These are phyloP conservation scores for Nicotiana attenuata DNA, from an alignment of 257 asterid genomes.

Conservation along the genomic window DNA sequence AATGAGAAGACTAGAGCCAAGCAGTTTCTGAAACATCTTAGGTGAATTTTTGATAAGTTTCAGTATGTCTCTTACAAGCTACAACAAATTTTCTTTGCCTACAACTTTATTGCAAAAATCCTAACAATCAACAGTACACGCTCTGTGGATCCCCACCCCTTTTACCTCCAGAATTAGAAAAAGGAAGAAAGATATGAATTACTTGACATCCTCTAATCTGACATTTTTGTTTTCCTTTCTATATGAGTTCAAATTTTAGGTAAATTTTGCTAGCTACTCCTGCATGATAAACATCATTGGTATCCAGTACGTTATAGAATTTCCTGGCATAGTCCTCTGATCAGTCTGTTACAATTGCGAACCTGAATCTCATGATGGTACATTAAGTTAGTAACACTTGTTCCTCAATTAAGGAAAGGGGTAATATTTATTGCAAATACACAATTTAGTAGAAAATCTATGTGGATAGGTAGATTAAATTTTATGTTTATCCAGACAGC, in stretches of 20 bases:
- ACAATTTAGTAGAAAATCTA: not conserved
- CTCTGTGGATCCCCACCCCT: not conserved
- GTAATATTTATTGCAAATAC: not conserved
- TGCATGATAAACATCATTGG: not conserved
- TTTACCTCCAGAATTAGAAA: not conserved
- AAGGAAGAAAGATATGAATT: not conserved
- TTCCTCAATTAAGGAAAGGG: not conserved
- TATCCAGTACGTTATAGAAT: not conserved
- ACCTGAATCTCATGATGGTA: not conserved
- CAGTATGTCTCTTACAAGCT: not conserved
- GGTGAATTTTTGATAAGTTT: constrained; percentile 38
- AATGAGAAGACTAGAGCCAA: constrained; percentile 73
- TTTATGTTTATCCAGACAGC: not conserved
- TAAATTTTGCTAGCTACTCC: not conserved
- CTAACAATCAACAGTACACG: not conserved
- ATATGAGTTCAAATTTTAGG: not conserved
- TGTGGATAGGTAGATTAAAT: not conserved
- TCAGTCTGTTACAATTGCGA: not conserved
- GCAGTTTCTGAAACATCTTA: constrained; percentile 58
- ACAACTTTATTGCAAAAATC: not conserved
- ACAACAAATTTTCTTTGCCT: not conserved
- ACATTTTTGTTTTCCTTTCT: not conserved
- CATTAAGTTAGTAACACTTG: not conserved
- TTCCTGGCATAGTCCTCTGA: not conserved
- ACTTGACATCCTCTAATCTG: not conserved